These are phyloP conservation scores for Colletotrichum abscissum DNA, from an alignment of 2,329 filamentous ascomycete species.

Conservation along the genomic window DNA sequence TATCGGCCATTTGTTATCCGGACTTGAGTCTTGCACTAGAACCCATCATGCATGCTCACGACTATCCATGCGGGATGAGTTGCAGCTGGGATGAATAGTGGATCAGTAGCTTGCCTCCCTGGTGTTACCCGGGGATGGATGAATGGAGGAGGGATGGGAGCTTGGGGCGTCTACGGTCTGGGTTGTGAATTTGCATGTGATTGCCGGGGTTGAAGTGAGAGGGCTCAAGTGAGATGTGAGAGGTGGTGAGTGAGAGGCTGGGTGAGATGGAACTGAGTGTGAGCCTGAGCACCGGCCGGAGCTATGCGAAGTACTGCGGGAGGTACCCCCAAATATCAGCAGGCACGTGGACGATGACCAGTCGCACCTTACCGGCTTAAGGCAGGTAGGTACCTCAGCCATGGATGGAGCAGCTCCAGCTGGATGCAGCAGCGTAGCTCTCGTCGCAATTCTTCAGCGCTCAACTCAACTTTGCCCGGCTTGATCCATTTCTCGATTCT, in stretches of 20 bases:
- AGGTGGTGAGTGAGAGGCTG: background rate
- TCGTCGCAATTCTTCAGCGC: background rate
- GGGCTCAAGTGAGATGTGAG: background rate
- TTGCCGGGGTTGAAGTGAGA: constrained; percentile 12
- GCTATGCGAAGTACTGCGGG: too few relatives aligned
- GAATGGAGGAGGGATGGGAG: background rate
- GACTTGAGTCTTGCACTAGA: background rate
- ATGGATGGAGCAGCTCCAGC: background rate
- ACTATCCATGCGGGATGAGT: background rate
- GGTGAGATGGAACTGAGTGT: background rate
- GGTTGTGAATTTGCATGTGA: constrained; percentile 27
- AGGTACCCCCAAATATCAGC: background rate
- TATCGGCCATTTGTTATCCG: background rate
- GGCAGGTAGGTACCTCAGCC: background rate
- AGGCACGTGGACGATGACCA: background rate
- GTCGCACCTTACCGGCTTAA: too few relatives aligned
- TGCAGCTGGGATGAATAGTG: background rate
- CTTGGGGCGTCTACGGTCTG: background rate
- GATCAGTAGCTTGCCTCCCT: background rate
- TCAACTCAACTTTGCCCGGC: background rate
- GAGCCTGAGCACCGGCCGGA: background rate
- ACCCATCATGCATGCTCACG: background rate
- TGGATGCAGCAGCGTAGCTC: background rate
- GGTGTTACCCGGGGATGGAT: background rate
- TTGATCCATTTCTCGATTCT: background rate